Conservation (phyloP, 345 rosid species). For the Conringia planisiliqua region DNA sequence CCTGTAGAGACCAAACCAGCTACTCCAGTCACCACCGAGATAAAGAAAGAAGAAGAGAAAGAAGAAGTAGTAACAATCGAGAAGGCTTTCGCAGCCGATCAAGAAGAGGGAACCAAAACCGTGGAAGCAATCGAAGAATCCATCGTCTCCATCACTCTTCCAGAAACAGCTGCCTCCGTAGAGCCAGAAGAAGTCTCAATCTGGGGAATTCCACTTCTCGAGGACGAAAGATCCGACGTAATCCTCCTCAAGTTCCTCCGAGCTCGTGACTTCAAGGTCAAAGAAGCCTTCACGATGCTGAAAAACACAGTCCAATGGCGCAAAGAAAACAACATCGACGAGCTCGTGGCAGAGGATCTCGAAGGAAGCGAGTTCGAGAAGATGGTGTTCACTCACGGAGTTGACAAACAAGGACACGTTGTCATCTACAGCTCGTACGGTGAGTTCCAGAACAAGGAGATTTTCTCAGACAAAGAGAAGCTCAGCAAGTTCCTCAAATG, state of each 20-base stretch:
- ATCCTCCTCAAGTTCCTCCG: constrained; percentile 39
- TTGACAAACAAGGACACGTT: constrained; percentile 77
- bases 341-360: constrained; percentile 53
- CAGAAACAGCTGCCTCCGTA: constrained; percentile 23
- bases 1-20: constrained; percentile 12
- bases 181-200: constrained; percentile 39
- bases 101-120: constrained; percentile 31
- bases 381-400: constrained; percentile 74
- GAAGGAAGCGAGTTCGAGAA: constrained; percentile 74
- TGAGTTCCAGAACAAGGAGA: constrained; percentile 69
- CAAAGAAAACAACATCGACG: constrained; percentile 56
- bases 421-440: constrained; percentile 84
- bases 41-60: constrained; percentile 29
- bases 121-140: constrained; percentile 35
- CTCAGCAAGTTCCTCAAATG: constrained; percentile 66
- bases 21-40: background rate
- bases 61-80: constrained; percentile 26
- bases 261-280: constrained; percentile 39
- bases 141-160: constrained; percentile 25
- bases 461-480: constrained; percentile 70
- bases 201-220: constrained; percentile 37
- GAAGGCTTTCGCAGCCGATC: constrained; percentile 36
- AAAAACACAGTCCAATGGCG: constrained; percentile 40
- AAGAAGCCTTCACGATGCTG: constrained; percentile 37
- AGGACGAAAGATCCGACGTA: constrained; percentile 38